Conservation (phyloP, 1,284 basidiomycete species). For the Microbotryomycetes sp. region DNA sequence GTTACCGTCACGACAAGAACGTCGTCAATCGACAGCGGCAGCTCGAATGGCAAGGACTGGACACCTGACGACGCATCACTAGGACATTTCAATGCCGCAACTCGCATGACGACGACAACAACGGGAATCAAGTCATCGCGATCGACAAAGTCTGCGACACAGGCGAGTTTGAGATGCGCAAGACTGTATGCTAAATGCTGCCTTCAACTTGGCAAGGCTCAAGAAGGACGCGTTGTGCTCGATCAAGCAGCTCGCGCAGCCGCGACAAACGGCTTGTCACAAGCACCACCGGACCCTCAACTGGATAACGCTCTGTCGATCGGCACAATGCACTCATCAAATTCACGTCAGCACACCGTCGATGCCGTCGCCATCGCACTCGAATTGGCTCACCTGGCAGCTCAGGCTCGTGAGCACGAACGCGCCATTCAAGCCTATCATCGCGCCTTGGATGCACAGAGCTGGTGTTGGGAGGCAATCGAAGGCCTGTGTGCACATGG, state of each 20-base stretch:
- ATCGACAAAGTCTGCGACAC: constrained; percentile 30
- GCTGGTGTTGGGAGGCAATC: constrained; percentile 88
- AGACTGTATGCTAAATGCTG: constrained; percentile 35
- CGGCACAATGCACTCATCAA: background rate
- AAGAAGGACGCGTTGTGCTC: constrained; percentile 37
- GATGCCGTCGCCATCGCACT: constrained; percentile 21
- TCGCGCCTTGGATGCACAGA: constrained; percentile 65
- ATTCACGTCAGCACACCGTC: background rate
- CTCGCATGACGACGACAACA: too few species aligned
- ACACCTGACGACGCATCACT: background rate
- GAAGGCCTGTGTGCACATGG: constrained; percentile 79
- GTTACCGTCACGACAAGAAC: constrained; percentile 22
- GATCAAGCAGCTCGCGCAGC: background rate
- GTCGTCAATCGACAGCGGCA: background rate
- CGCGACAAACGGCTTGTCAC: background rate
- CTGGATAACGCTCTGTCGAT: background rate
- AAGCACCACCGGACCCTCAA: background rate
- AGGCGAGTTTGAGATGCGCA: constrained; percentile 35
- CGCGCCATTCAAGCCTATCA: constrained; percentile 64
- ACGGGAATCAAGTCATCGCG: background rate
- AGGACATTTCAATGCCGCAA: too few species aligned
- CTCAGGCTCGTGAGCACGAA: constrained; percentile 66
- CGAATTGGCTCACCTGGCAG: constrained; percentile 48
- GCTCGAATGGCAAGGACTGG: background rate
- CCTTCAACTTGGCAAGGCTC: constrained; percentile 24